These are phyloP conservation scores for Mucor saturninus DNA, from an alignment of 371 early-diverging fungal genomes.

Conservation along the genomic window DNA sequence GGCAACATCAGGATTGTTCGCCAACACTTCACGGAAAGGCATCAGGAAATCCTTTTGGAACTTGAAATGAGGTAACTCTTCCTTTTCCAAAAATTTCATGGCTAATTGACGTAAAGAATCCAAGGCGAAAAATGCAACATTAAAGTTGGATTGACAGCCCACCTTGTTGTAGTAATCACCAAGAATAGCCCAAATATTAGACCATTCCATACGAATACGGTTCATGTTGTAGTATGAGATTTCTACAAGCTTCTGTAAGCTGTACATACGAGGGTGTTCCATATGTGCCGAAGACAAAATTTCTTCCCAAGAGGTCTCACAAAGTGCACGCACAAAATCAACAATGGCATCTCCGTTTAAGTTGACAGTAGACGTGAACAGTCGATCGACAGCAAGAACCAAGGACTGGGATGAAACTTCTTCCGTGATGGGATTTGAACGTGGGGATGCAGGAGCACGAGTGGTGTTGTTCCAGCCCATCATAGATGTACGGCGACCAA, in stretches of 20 bases:
- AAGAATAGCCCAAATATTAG: conserved; percentile 91
- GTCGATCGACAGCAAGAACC: conserved; percentile 82
- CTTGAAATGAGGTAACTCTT: conserved; percentile 93
- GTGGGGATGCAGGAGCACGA: conserved; percentile 23
- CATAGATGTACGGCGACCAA: conserved; percentile 42
- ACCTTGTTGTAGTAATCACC: conserved; percentile 93
- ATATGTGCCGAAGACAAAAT: conserved; percentile 70
- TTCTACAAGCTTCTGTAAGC: conserved; percentile 90
- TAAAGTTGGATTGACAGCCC: conserved; percentile 85
- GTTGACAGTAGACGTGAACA: conserved; percentile 73
- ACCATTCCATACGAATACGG: conserved; percentile 97
- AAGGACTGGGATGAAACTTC: conserved; percentile 67
- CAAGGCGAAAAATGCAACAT: conserved; percentile 88
- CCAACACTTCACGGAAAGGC: conserved; percentile 88
- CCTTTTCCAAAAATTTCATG: conserved; percentile 94
- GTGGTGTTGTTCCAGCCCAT: conserved; percentile 19
- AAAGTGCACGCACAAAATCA: conserved; percentile 88
- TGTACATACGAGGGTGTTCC: conserved; percentile 83
- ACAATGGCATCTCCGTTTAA: conserved; percentile 75
- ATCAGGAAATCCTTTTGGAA: conserved; percentile 95
- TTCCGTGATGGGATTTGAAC: conserved; percentile 49
- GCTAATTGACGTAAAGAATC: conserved; percentile 92
- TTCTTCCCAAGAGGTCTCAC: conserved; percentile 89
- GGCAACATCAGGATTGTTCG: conserved; percentile 71
- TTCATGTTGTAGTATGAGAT: conserved; percentile 97